Conservation (phyloP, 2,329 filamentous ascomycete genomes). For the Cladosporium colombiae region DNA sequence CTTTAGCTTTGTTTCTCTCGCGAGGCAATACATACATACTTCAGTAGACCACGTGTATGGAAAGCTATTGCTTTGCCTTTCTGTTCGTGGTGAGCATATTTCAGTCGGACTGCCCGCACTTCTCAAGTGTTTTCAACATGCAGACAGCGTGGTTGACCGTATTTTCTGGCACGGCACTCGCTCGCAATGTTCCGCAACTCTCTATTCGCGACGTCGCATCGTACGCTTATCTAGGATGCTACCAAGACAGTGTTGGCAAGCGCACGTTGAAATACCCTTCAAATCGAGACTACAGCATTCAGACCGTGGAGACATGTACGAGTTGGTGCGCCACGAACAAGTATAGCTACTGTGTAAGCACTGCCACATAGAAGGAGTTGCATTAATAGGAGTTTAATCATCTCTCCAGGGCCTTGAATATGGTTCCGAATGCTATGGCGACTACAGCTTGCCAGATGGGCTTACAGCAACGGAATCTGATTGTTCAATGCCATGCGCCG, state of each 20-base stretch:
- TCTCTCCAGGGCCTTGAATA: conserved; percentile 33
- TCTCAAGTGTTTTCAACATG: not conserved
- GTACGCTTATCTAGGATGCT: conserved; percentile 34
- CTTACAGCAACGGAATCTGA: conserved; percentile 26
- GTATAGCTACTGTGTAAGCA: conserved; percentile 32
- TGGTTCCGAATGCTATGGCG: conserved; percentile 37
- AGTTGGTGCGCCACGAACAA: conserved; percentile 31
- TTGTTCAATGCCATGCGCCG: conserved; percentile 24
- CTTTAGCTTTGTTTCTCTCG: not conserved
- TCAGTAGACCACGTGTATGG: not conserved
- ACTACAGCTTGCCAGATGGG: conserved; percentile 15
- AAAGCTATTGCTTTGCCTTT: not conserved
- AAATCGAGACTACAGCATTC: conserved; percentile 26
- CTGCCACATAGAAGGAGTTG: not conserved
- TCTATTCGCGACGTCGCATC: not conserved
- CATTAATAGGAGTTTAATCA: not conserved
- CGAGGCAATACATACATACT: not conserved
- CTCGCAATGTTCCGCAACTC: not conserved
- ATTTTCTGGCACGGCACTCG: not conserved
- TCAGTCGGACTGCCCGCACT: not conserved
- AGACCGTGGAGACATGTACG: conserved; percentile 33
- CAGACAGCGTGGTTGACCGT: not conserved
- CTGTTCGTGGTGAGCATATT: not conserved
- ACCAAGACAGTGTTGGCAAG: conserved; percentile 26
- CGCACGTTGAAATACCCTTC: conserved; percentile 29